phyloP scores from a whole-genome alignment of 2,329 filamentous ascomycete species.

The Ophioceras dolichostomum region DNA sequence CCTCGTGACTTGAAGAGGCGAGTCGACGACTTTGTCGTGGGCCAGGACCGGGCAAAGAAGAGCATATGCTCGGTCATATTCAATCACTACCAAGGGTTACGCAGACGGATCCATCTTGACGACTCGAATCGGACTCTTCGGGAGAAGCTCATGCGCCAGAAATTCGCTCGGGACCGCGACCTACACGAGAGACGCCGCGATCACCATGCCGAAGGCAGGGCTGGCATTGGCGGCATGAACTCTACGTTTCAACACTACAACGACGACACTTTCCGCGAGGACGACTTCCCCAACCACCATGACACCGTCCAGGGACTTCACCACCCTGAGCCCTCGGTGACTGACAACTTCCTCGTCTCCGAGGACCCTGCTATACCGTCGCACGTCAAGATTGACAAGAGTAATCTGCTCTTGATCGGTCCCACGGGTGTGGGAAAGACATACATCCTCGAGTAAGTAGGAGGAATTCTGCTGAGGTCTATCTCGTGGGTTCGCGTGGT shows the following conservation, averaged over 20 bases:
- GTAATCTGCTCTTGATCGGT: slow-evolving; percentile 81
- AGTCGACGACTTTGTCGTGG: slow-evolving; percentile 91
- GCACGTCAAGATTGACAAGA: slow-evolving; percentile 78
- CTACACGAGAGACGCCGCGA: slow-evolving; percentile 40
- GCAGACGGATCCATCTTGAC: slow-evolving; percentile 68
- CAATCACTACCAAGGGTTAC: slow-evolving; percentile 88
- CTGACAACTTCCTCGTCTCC: slow-evolving; percentile 32
- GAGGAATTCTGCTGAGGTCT: too few species aligned
- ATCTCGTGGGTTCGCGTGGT: too few species aligned
- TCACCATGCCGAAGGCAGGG: slow-evolving; percentile 66
- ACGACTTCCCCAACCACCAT: slow-evolving; percentile 41
- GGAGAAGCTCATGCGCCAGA: slow-evolving; percentile 59
- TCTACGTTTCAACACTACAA: slow-evolving; percentile 12
- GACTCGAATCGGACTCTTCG: slow-evolving; percentile 42
- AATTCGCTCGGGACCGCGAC: slow-evolving; percentile 56
- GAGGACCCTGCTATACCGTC: slow-evolving; percentile 31
- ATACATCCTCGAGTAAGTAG: slow-evolving; percentile 64
- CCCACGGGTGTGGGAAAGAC: slow-evolving; percentile 96
- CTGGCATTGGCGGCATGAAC: slow-evolving; percentile 11
- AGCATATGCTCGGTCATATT: slow-evolving; percentile 87
- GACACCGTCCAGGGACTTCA: slow-evolving; percentile 32
- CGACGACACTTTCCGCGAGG: slow-evolving; percentile 27
- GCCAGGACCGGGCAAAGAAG: slow-evolving; percentile 90
- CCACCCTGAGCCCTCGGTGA: slow-evolving; percentile 18
- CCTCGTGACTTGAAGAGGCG: slow-evolving; percentile 69